phyloP scores from a whole-genome alignment of 2,329 filamentous ascomycete genomes.

The Xylaria arbuscula region DNA sequence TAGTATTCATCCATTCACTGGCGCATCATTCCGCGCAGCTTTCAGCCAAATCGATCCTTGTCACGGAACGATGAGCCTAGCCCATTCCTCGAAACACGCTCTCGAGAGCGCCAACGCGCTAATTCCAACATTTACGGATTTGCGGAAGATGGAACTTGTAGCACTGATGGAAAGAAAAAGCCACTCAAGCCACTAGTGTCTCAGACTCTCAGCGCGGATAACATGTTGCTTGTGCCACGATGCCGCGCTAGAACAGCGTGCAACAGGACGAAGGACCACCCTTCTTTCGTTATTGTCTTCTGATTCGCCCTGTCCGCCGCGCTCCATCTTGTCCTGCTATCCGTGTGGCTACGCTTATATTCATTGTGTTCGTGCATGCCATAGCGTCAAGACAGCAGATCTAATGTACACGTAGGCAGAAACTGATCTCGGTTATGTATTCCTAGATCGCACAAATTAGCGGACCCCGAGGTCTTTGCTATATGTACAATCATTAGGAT shows the following conservation, averaged over 20 bases:
- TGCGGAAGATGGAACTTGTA: constrained; percentile 38
- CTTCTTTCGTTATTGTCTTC: constrained; percentile 25
- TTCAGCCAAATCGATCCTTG: constrained; percentile 8
- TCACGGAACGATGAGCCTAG: not conserved
- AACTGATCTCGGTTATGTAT: not conserved
- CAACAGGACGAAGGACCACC: constrained; percentile 25
- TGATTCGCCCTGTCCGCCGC: constrained; percentile 36
- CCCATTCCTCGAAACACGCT: constrained; percentile 5
- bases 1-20: not conserved
- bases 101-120: constrained; percentile 16
- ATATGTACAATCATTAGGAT: not conserved
- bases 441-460: constrained; percentile 4
- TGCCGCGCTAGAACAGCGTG: constrained; percentile 46
- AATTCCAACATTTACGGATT: constrained; percentile 37
- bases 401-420: constrained; percentile 1
- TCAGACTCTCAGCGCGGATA: constrained; percentile 45
- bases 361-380: constrained; percentile 16
- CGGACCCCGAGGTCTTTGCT: not conserved
- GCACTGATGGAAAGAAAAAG: constrained; percentile 41
- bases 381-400: not conserved
- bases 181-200: constrained; percentile 49
- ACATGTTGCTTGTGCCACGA: constrained; percentile 49
- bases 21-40: constrained; percentile 14
- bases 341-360: constrained; percentile 18
- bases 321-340: constrained; percentile 33